Conservation (phyloP, 805 yeast genomes). For the Yarrowia keelungensis region DNA sequence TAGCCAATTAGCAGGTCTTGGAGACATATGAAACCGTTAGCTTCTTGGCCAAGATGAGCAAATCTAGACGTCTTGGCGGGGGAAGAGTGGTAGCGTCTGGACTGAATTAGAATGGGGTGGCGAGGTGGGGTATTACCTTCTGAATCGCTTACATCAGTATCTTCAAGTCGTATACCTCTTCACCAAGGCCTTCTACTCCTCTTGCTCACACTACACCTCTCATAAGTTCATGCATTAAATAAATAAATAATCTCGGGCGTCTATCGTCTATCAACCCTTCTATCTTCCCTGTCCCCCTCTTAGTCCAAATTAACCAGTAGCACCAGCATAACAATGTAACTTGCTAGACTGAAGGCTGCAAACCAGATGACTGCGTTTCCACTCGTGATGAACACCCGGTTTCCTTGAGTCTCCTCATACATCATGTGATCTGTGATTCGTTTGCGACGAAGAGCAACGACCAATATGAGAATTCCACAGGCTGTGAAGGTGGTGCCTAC, state of each 20-base stretch:
- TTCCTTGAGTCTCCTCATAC: constrained; percentile 29
- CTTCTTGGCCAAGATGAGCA: too few relatives aligned
- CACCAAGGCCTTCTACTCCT: too few relatives aligned
- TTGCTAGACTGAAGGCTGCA: constrained; percentile 4
- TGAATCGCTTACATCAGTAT: too few relatives aligned
- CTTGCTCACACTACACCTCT: too few relatives aligned
- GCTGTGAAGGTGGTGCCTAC: constrained; percentile 70
- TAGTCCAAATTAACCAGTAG: constrained; percentile 13
- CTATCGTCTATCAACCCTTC: background rate
- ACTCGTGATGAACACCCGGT: constrained; percentile 30
- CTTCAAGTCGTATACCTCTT: too few relatives aligned
- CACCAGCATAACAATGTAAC: constrained; percentile 26
- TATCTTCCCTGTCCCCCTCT: background rate
- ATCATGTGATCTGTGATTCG: constrained; percentile 29
- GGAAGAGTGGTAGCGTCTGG: too few relatives aligned
- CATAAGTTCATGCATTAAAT: background rate
- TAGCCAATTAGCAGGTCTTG: too few relatives aligned
- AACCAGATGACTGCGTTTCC: constrained; percentile 31
- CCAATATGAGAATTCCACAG: constrained; percentile 59
- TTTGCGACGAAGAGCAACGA: constrained; percentile 47
- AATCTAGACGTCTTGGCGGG: too few relatives aligned
- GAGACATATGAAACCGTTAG: too few relatives aligned
- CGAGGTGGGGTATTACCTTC: too few relatives aligned
- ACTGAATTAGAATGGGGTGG: too few relatives aligned
- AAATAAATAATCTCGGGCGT: background rate